phyloP scores from a whole-genome alignment of 441 rosid species.

The Adansonia rubrostipa region DNA sequence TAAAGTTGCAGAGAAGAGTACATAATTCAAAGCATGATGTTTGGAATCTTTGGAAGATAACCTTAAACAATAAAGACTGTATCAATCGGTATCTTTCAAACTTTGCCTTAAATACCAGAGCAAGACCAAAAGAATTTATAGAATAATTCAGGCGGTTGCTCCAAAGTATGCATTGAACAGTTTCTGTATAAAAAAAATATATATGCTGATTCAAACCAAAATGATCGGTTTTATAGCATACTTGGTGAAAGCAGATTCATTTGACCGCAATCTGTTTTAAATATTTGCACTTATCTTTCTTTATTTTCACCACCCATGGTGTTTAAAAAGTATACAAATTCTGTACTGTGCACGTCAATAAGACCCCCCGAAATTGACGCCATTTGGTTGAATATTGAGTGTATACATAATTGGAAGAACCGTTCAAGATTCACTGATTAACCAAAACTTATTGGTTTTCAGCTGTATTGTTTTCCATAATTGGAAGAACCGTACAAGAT shows the following conservation, averaged over 20 bases:
- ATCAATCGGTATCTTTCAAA: background rate
- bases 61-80: background rate
- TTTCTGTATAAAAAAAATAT: background rate
- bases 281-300: background rate
- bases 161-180: too few species aligned
- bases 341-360: background rate
- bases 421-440: background rate
- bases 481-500: background rate
- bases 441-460: background rate
- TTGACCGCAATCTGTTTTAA: background rate
- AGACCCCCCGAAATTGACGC: background rate
- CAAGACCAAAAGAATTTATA: background rate
- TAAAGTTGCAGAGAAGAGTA: background rate
- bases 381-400: background rate
- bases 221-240: background rate
- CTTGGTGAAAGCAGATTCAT: constrained; percentile 1
- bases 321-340: background rate
- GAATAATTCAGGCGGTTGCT: background rate
- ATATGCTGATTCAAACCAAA: background rate
- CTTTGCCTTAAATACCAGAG: background rate
- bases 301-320: background rate
- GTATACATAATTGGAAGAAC: background rate
- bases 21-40: background rate
- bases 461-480: background rate
- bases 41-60: background rate